Conservation (phyloP, 352 stramenopile genomes). For the Blastocystis sp. region DNA sequence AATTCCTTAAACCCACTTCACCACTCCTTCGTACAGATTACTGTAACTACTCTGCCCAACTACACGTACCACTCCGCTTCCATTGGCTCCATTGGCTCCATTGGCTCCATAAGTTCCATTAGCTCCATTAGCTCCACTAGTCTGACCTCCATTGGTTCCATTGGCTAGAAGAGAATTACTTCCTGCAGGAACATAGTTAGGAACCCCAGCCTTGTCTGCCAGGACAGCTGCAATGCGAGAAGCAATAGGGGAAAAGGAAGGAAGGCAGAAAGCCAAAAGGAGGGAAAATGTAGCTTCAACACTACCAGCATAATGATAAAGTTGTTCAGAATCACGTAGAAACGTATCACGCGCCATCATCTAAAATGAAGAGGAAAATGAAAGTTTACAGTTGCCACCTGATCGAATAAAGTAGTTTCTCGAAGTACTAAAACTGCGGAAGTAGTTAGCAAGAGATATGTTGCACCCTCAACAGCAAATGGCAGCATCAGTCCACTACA, state of each 20-base stretch:
- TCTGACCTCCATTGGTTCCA: no score
- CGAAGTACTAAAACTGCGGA: not conserved
- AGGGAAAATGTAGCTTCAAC: not conserved
- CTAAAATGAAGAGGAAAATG: not conserved
- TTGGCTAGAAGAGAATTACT: no score
- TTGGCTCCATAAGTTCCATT: not conserved
- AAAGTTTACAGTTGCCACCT: not conserved
- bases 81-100: not conserved
- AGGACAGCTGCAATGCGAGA: not conserved
- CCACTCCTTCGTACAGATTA: not conserved
- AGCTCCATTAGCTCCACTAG: no score
- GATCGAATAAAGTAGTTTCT: not conserved
- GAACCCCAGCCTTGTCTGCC: not conserved
- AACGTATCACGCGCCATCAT: not conserved
- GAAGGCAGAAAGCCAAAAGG: not conserved
- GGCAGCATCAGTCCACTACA: conserved; percentile 9
- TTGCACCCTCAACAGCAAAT: not conserved
- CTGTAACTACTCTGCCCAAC: not conserved
- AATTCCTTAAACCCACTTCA: not conserved
- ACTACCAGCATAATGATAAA: not conserved
- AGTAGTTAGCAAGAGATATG: not conserved
- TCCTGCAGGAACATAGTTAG: not conserved
- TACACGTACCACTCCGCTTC: not conserved
- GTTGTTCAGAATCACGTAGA: not conserved
- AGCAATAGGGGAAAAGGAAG: not conserved